Evolutionary conservation across 345 rosid genomes (phyloP).

Genomic region (Citrus medica): DNA sequence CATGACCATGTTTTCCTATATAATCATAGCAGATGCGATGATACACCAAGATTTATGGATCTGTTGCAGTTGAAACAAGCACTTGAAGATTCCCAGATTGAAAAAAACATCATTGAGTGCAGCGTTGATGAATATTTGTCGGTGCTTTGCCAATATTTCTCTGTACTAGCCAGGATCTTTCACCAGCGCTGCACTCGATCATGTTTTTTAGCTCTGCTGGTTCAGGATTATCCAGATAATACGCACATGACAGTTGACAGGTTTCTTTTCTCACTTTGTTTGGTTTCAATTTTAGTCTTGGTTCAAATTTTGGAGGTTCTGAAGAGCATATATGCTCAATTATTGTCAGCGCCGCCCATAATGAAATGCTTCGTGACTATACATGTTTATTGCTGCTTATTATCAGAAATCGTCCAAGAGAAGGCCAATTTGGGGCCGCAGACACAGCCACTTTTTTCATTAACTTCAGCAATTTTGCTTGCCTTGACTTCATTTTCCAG

Average conservation of each 20-base stretch:
- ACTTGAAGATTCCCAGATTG: conserved; percentile 25
- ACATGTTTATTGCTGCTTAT: not conserved
- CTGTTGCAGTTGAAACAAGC: conserved; percentile 3
- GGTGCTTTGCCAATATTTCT: not conserved
- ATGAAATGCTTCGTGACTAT: not conserved
- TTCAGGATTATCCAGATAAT: not conserved
- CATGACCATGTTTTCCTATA: not conserved
- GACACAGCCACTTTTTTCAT: not conserved
- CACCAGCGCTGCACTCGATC: conserved; percentile 39
- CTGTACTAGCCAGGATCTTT: not conserved
- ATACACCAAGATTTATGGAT: not conserved
- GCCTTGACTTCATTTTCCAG: not conserved
- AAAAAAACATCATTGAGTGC: conserved; percentile 64
- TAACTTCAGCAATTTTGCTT: not conserved
- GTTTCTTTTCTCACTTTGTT: not conserved
- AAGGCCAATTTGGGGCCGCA: not conserved
- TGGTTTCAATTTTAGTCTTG: not conserved
- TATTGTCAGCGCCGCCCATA: not conserved
- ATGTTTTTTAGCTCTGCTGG: conserved; percentile 29
- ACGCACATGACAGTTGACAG: not conserved
- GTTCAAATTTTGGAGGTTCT: not conserved
- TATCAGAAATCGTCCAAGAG: not conserved
- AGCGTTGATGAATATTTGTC: conserved; percentile 47
- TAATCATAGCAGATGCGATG: not conserved
- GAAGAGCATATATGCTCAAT: not conserved